Evolutionary conservation across 2,329 filamentous ascomycete genomes (phyloP), one percentile per base, ranked within the genome.

Genomic region (Aspergillus sp.): DNA sequence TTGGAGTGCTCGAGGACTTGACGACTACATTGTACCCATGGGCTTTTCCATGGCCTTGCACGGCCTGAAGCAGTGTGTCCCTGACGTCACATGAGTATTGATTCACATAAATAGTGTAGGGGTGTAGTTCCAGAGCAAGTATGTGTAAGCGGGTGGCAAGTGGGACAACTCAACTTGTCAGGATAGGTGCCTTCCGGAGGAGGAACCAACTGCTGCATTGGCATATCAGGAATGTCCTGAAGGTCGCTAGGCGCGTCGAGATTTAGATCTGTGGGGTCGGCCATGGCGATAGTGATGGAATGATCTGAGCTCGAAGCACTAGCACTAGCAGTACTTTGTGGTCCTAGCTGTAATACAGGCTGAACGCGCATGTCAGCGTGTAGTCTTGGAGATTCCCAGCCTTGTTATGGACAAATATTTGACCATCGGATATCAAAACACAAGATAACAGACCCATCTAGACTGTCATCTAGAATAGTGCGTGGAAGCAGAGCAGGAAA

Each of bases 21-120:
- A 73, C 67, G 7, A 72, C 70, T 20, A 73, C 63, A 53, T 72
- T 71, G 51, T 73, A 73, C 17, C 69, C 69, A 55, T 72, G 68
- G 3, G 63, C 56, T 55, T 71, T 72, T 25, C 66, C 68, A 52
- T 71, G 69, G 7, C 61, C 63, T 49, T 72, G 68, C 20, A 73
- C 68, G 10, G 69, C 62, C 3, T 66, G 58, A 32, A 72, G 60
- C 44, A 73, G 59, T 17, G 68, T 60, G 4, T 63, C 52, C 53
- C 68, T 70, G 47, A 12, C 15, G 19, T 20, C 33, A 37, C 37
- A 39, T 39, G 10, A 39, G 37, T 20, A 39, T 19, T 15, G 7
- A 12, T 19, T 6, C 17, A 20, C 22, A 45, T 22, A 39, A 35
- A 43, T 32, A 50, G 43, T 32, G 3, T 22, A 22, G 39, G 20